Evolutionary conservation across 2,329 filamentous ascomycete genomes (phyloP).

Genomic region (Chaetomium globosum): DNA sequence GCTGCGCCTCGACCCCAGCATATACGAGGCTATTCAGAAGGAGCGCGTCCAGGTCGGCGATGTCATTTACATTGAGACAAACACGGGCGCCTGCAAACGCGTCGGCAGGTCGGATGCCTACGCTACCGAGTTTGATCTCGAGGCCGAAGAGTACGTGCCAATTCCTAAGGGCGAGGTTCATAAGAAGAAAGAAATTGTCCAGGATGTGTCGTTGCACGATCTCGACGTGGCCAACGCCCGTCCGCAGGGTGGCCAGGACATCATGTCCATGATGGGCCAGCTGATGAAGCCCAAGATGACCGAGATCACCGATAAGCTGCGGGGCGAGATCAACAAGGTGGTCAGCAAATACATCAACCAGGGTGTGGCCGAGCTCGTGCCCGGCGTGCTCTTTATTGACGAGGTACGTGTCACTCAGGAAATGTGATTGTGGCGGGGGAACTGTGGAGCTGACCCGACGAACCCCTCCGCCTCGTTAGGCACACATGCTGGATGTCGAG

Average conservation of each 20-base stretch:
- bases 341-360: constrained; percentile 99
- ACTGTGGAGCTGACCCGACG: constrained; percentile 34
- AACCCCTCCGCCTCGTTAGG: constrained; percentile 55
- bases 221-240: constrained; percentile 93
- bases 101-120: constrained; percentile 96
- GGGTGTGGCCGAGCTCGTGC: constrained; percentile 95
- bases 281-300: constrained; percentile 99
- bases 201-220: constrained; percentile 96
- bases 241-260: constrained; percentile 95
- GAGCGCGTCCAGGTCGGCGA: constrained; percentile 95
- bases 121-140: constrained; percentile 96
- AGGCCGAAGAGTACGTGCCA: constrained; percentile 98
- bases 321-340: constrained; percentile 97
- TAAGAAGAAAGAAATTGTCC: constrained; percentile 99
- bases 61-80: constrained; percentile 98
- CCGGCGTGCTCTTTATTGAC: constrained; percentile 96
- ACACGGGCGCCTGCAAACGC: constrained; percentile 96
- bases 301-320: constrained; percentile 96
- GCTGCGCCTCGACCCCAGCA: constrained; percentile 91
- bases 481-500: constrained; percentile 99
- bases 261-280: constrained; percentile 99
- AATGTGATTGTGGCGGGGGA: constrained; percentile 11
- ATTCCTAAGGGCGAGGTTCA: constrained; percentile 98
- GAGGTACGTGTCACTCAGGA: constrained; percentile 63
- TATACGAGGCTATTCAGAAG: constrained; percentile 99